Conservation (phyloP, 106 monocot genomes). For the Platanthera zijinensis region DNA sequence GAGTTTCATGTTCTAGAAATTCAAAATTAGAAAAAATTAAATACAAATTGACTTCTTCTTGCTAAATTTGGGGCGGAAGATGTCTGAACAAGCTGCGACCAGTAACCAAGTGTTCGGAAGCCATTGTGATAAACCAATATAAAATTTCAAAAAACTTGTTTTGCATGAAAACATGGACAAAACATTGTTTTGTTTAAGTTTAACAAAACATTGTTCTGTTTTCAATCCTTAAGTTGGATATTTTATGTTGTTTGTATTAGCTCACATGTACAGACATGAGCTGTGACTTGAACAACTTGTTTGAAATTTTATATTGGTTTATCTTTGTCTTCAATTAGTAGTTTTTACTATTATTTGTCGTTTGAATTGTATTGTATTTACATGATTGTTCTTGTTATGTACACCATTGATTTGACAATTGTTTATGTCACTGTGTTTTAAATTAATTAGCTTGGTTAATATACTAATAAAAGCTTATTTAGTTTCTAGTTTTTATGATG, state of each 20-base stretch:
- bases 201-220: too few relatives aligned
- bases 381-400: neutral
- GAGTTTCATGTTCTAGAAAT: too few relatives aligned
- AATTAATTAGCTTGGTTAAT: too few relatives aligned
- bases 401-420: neutral
- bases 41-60: too few relatives aligned
- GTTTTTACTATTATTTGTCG: neutral
- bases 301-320: neutral
- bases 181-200: too few relatives aligned
- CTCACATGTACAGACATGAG: neutral
- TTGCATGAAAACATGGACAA: too few relatives aligned
- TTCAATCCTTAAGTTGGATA: neutral
- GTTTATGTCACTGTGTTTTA: neutral
- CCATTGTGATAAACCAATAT: too few relatives aligned
- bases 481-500: neutral
- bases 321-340: neutral
- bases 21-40: too few relatives aligned
- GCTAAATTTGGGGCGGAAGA: too few relatives aligned
- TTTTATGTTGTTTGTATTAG: neutral
- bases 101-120: too few relatives aligned
- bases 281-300: neutral
- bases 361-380: neutral
- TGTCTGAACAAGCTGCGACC: too few relatives aligned
- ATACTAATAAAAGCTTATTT: neutral
- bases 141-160: too few relatives aligned